Percentiles rank a stretch among this genome's conserved stretches.
Evolutionary conservation across 306 rosid genomes (phyloP).

Genomic region (Castanea crenata): DNA sequence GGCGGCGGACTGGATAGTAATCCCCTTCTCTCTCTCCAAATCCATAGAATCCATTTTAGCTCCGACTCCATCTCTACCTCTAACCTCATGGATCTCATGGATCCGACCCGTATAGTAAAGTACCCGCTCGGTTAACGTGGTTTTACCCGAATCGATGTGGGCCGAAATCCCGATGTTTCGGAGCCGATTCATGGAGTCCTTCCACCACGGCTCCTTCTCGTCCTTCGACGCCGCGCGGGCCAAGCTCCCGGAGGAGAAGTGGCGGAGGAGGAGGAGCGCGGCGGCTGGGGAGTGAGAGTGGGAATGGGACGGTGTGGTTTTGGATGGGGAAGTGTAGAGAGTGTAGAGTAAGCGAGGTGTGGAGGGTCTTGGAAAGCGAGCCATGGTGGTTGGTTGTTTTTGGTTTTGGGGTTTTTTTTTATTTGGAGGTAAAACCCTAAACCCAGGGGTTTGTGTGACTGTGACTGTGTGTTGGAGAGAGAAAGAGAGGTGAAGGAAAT

Average conservation of each 20-base stretch:
- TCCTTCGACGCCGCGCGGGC: slow-evolving; percentile 56
- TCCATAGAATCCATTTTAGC: slow-evolving; percentile 99
- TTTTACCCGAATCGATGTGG: slow-evolving; percentile 96
- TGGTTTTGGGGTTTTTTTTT: neutral
- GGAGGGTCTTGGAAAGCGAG: slow-evolving; percentile 39
- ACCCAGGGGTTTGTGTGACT: slow-evolving; percentile 22
- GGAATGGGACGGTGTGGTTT: slow-evolving; percentile 18
- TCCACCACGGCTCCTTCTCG: slow-evolving; percentile 88
- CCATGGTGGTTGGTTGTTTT: slow-evolving; percentile 37
- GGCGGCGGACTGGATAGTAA: slow-evolving; percentile 93
- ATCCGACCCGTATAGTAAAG: slow-evolving; percentile 85
- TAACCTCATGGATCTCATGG: slow-evolving; percentile 94
- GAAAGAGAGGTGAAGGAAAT: neutral
- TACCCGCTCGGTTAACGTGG: slow-evolving; percentile 90
- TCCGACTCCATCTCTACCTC: slow-evolving; percentile 94
- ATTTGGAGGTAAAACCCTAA: slow-evolving; percentile 44
- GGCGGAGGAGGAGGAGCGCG: slow-evolving; percentile 53
- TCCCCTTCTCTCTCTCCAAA: slow-evolving; percentile 93
- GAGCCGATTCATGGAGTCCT: slow-evolving; percentile 69
- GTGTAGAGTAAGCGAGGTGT: slow-evolving; percentile 46
- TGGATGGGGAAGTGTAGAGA: slow-evolving; percentile 20
- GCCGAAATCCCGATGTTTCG: slow-evolving; percentile 99
- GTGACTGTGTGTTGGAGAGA: neutral
- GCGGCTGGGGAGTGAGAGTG: slow-evolving; percentile 34
- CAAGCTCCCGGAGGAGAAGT: slow-evolving; percentile 48